phyloP scores from a whole-genome alignment of 225 moss, liverwort and hornwort genomes.

The Pleurozium schreberi region DNA sequence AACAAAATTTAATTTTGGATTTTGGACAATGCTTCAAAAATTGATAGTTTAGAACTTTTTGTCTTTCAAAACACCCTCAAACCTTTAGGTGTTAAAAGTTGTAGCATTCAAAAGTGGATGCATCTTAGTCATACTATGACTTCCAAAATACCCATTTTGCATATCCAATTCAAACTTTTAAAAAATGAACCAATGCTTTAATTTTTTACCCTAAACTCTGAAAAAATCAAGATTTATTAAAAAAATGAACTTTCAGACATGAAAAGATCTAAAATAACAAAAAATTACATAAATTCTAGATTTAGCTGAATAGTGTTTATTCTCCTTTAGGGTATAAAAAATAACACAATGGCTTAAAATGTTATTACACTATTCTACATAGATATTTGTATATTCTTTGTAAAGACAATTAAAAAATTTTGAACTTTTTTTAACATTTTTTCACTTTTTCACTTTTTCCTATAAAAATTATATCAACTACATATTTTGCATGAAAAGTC shows the following conservation, averaged over 20 bases:
- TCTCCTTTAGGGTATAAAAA: background rate
- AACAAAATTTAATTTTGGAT: too few species aligned
- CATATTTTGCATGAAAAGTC: background rate
- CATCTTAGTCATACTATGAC: background rate
- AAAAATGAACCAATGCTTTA: background rate
- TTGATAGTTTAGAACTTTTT: too few species aligned
- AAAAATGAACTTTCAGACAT: background rate
- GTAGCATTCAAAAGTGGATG: background rate
- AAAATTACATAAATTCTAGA: background rate
- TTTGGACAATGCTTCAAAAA: too few species aligned
- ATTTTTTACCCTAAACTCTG: background rate
- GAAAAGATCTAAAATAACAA: background rate
- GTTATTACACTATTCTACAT: background rate
- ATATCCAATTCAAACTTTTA: background rate
- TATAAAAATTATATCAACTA: background rate
- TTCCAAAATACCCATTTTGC: background rate
- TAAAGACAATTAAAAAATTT: background rate
- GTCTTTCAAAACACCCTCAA: too few species aligned
- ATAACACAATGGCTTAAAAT: background rate
- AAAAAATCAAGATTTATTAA: background rate
- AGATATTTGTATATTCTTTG: too few species aligned
- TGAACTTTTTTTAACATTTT: background rate
- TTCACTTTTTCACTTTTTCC: background rate
- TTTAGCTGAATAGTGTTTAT: background rate
- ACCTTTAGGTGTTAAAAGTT: accelerated